These are phyloP conservation scores for Datura wrightii DNA, from an alignment of 257 asterid genomes.

Conservation along the genomic window DNA sequence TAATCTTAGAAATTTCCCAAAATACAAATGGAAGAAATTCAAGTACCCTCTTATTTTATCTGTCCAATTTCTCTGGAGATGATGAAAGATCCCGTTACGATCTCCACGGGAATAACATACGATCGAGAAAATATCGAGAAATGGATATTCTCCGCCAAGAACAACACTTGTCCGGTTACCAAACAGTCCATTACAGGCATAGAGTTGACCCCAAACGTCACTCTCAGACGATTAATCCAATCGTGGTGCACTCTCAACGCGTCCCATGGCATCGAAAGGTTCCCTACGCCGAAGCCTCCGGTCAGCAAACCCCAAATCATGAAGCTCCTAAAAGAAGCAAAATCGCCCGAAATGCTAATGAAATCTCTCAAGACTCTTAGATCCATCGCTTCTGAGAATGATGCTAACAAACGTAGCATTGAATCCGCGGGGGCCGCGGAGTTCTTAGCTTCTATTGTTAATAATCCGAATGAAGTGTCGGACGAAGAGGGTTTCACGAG, in stretches of 20 bases:
- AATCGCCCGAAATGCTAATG: slow-evolving; percentile 42
- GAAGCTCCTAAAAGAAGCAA: slow-evolving; percentile 57
- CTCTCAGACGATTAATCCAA: slow-evolving; percentile 78
- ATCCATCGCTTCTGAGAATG: slow-evolving; percentile 69
- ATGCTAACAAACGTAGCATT: slow-evolving; percentile 63
- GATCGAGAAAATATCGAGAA: slow-evolving; percentile 79
- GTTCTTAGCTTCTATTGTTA: slow-evolving; percentile 59
- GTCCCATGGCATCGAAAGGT: slow-evolving; percentile 60
- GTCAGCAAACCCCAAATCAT: slow-evolving; percentile 55
- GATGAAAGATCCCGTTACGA: slow-evolving; percentile 84
- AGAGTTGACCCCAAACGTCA: slow-evolving; percentile 74
- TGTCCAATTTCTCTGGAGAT: slow-evolving; percentile 82
- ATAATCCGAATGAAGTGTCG: neutral
- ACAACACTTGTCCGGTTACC: slow-evolving; percentile 70
- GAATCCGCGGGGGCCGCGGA: slow-evolving; percentile 65
- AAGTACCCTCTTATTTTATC: slow-evolving; percentile 72
- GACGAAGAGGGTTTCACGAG: neutral
- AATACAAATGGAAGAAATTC: slow-evolving; percentile 56
- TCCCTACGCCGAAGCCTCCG: slow-evolving; percentile 84
- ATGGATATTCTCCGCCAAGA: slow-evolving; percentile 64
- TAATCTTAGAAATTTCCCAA: neutral
- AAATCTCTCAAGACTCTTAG: slow-evolving; percentile 51
- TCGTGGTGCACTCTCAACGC: slow-evolving; percentile 84
- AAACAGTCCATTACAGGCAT: slow-evolving; percentile 50
- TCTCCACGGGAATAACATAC: slow-evolving; percentile 78